Evolutionary conservation across 2,329 filamentous ascomycete species (phyloP), one percentile per base, ranked within the genome.

Genomic region (Xylariomycetidae sp.): DNA sequence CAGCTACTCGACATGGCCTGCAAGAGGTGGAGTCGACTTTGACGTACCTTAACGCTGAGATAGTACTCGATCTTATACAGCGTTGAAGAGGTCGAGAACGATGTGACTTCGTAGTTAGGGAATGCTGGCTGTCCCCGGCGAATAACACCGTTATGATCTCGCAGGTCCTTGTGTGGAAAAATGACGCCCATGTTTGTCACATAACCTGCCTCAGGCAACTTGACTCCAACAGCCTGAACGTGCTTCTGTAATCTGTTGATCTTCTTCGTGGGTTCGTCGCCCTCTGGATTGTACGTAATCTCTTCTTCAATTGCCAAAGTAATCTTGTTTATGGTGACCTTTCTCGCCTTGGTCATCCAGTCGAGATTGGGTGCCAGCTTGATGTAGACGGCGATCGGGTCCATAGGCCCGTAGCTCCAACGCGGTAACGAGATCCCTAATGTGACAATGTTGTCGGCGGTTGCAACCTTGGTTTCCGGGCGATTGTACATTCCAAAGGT

Each of bases 401-500:
- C 92, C 40, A 90, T 73, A 4, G 92, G 92, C 1, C 92, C 92
- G 57, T 96, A 98, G 43, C 89, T 95, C 88, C 90, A 95, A 42
- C 88, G 79, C 16, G 92, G 90, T 46, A 98, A 69, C 40, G 88
- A 94, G 47, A 95, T 94, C 28, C 85, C 87, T 34, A 96, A 68
- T 7, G 87, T 93, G 40, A 96, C 86, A 34, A 96, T 67, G 59
- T 94, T 92, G 64, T 96, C 92, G 32, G 84, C 79, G 19, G 88
- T 85, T 39, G 81, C 77, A 51, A 93, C 83, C 35, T 87, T 86
- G 38, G 83, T 84, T 60, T 95, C 90, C 12, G 89, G 90, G 34
- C 88, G 82, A 63, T 96, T 96, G 68, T 96, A 98, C 92, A 96
- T 96, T 61, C 92, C 92, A 64, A 98, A 98, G 2, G 92, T 96